A percentile compares a stretch with the other conserved stretches of the same genome.
Evolutionary conservation across 2,329 filamentous ascomycete species (phyloP).

Genomic region (Hypoxylon sp.): DNA sequence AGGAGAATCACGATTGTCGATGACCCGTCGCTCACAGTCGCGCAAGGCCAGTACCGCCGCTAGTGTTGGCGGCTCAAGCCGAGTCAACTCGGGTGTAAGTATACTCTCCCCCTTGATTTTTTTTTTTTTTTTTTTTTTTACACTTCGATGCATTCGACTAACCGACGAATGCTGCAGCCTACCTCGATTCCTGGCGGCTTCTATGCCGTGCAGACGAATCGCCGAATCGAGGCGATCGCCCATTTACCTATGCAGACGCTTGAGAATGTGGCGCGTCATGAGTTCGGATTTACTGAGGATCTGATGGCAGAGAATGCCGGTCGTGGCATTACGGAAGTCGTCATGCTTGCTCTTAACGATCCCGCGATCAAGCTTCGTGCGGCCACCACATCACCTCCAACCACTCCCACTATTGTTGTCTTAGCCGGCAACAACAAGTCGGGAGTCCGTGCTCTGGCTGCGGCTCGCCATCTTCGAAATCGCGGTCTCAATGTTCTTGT

Average conservation of each 20-base stretch:
- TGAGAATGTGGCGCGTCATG: constrained; percentile 89
- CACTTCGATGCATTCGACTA: constrained; percentile 23
- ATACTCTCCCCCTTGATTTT: constrained; percentile 33
- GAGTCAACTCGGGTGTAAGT: constrained; percentile 65
- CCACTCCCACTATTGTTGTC: constrained; percentile 71
- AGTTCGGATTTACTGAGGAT: constrained; percentile 88
- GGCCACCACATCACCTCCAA: constrained; percentile 53
- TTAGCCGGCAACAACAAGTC: constrained; percentile 97
- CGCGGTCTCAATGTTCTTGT: constrained; percentile 85
- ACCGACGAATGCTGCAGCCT: constrained; percentile 53
- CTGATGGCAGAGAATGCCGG: constrained; percentile 94
- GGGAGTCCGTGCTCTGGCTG: constrained; percentile 86
- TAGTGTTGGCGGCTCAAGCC: constrained; percentile 59
- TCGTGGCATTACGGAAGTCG: constrained; percentile 87
- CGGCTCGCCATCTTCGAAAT: constrained; percentile 87
- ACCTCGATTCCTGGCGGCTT: constrained; percentile 59
- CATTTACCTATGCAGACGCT: constrained; percentile 91
- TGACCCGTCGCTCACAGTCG: constrained; percentile 67
- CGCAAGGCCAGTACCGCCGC: constrained; percentile 67
- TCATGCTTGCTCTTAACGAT: constrained; percentile 76
- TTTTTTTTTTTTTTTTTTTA: not conserved
- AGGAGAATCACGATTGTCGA: constrained; percentile 67
- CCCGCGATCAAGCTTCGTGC: constrained; percentile 71
- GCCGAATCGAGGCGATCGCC: constrained; percentile 73
- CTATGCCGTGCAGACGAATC: constrained; percentile 68